Percentiles rank a stretch among this genome's conserved stretches.
Evolutionary conservation across 768 basidiomycete species (phyloP).

Genomic region (Kondoa subrosea): DNA sequence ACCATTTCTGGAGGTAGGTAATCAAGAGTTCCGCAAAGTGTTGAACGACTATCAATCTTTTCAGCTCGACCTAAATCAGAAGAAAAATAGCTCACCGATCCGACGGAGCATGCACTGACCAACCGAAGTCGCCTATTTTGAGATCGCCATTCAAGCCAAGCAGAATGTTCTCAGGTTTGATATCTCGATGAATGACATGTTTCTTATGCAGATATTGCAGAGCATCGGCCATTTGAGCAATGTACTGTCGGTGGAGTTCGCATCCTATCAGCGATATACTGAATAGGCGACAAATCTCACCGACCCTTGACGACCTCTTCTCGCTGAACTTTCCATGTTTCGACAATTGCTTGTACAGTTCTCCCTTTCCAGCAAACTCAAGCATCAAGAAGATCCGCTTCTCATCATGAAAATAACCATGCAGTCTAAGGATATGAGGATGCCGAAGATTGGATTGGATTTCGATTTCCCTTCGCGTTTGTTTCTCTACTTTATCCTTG

Average conservation of each 20-base stretch:
- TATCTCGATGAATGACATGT: constrained; percentile 96
- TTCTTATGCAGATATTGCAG: constrained; percentile 78
- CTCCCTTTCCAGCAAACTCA: constrained; percentile 92
- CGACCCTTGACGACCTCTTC: constrained; percentile 51
- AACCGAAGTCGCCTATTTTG: constrained; percentile 97
- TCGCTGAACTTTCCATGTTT: constrained; percentile 76
- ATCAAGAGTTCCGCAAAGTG: constrained; percentile 87
- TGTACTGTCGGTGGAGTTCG: constrained; percentile 43
- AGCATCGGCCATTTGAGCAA: constrained; percentile 97
- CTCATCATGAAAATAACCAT: constrained; percentile 95
- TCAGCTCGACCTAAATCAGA: background rate
- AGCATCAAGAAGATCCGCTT: constrained; percentile 96
- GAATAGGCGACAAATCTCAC: constrained; percentile 17
- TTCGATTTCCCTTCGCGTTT: constrained; percentile 92
- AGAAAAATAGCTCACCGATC: constrained; percentile 38
- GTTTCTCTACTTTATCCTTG: constrained; percentile 79
- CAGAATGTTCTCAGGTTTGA: constrained; percentile 94
- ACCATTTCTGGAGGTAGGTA: constrained; percentile 99
- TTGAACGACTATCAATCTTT: constrained; percentile 29
- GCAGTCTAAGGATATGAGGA: constrained; percentile 80
- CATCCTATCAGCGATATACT: background rate
- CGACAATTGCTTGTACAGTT: constrained; percentile 86
- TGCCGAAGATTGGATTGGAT: constrained; percentile 89
- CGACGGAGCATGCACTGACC: constrained; percentile 91
- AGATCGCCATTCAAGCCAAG: constrained; percentile 88